A percentile compares a stretch with the other conserved stretches of the same genome.
phyloP scores from a whole-genome alignment of 2,329 filamentous ascomycete genomes.

The Ophiostoma montium region DNA sequence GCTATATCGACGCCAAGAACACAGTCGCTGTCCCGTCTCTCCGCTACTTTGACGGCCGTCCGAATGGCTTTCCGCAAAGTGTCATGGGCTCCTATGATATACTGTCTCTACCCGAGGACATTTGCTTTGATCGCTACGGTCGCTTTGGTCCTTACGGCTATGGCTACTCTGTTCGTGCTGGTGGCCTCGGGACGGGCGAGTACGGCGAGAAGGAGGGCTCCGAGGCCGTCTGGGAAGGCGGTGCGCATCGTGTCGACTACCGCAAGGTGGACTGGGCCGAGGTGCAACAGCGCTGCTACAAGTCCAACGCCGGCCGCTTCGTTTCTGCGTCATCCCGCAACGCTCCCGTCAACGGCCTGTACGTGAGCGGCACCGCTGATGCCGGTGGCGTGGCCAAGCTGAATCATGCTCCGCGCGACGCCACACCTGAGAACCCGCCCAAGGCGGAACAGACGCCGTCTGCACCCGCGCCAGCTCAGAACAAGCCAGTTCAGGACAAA shows the following conservation, averaged over 20 bases:
- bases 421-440: neutral
- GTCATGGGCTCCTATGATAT: constrained; percentile 78
- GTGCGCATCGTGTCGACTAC: constrained; percentile 61
- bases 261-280: constrained; percentile 64
- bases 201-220: constrained; percentile 70
- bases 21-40: constrained; percentile 55
- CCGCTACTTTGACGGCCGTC: constrained; percentile 62
- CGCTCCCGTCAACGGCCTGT: constrained; percentile 35
- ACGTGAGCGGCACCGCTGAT: constrained; percentile 21
- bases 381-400: neutral
- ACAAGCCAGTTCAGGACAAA: neutral
- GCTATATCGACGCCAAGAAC: constrained; percentile 59
- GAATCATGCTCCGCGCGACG: neutral
- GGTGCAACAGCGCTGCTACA: constrained; percentile 58
- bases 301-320: constrained; percentile 59
- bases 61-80: constrained; percentile 71
- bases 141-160: constrained; percentile 79
- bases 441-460: neutral
- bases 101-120: constrained; percentile 62
- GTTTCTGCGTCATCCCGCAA: constrained; percentile 28
- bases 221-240: constrained; percentile 62
- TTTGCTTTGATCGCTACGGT: constrained; percentile 89
- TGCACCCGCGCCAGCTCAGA: neutral
- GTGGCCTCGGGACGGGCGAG: constrained; percentile 74
- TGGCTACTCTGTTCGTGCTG: constrained; percentile 65